Evolutionary conservation across 108 stramenopile genomes (phyloP), one percentile per base, ranked within the genome.

Genomic region (Fragilariopsis cylindrus): DNA sequence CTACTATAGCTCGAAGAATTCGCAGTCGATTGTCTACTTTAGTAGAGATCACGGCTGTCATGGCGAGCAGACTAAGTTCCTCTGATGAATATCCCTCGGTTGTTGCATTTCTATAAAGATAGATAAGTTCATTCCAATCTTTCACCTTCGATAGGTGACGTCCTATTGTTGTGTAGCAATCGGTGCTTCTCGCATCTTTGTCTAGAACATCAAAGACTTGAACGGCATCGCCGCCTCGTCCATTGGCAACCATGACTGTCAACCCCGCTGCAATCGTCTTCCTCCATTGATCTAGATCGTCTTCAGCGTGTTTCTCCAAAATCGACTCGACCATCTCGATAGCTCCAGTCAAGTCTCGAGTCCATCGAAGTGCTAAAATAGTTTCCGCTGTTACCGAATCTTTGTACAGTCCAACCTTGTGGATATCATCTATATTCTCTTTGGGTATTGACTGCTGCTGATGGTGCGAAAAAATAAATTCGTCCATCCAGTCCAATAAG

Each of bases 31-130:
- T 87, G 13, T 86, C 69, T 3, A 82, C 54, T 65, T 81, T 58
- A 12, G 83, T 72, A 64, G 76, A 63, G 18, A 70, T 73, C 8
- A 93, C 74, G 15, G 92, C 88, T 76, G 84, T 74, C 88, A 93
- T 82, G 8, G 89, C 81, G 4, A 86, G 65, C 19, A 86, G 62
- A 48, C 78, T 80, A 8, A 93, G 70, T 47, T 87, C 79, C 55
- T 93, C 92, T 8, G 86, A 86, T 48, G 85, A 52, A 69, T 75
- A 84, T n/a, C 85, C 86, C 41, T 58, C 69, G 21, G 56, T 58
- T 12, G 80, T 72, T 2, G 90, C 87, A 8, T 66, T 39, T 56
- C 72, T 77, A 65, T 91, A 91, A 21, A 91, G 21, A 46, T 80
- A 71, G 15, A 71, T 79, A 7, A 91, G 62, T 57, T 83, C 76